These are phyloP conservation scores for Artemisia annua DNA, from an alignment of 129 eudicot genomes.

Conservation along the genomic window DNA sequence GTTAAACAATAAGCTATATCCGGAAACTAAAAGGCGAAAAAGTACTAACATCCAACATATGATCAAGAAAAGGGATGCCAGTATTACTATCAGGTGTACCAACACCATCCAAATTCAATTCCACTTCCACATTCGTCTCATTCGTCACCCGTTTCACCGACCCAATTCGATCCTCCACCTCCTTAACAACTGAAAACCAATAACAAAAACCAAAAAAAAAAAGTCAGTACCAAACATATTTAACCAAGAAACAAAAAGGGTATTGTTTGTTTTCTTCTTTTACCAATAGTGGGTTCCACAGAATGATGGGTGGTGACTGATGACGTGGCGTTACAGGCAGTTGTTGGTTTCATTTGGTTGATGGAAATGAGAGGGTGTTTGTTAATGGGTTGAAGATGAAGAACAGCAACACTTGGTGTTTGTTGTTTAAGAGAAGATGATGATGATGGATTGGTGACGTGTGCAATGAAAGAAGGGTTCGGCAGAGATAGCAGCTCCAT, in stretches of 20 bases:
- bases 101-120: constrained; percentile 82
- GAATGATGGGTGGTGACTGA: constrained; percentile 12
- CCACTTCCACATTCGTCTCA: constrained; percentile 86
- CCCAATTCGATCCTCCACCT: constrained; percentile 56
- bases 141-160: constrained; percentile 91
- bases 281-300: constrained; percentile 19
- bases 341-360: constrained; percentile 30
- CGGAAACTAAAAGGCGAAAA: neutral
- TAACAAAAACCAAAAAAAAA: neutral
- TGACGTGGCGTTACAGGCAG: constrained; percentile 15
- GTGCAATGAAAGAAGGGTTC: too few relatives aligned
- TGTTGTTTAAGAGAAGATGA: too few relatives aligned
- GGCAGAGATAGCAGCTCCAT: too few relatives aligned
- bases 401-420: too few relatives aligned
- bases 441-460: too few relatives aligned
- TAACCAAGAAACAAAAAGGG: neutral
- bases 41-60: constrained; percentile 88
- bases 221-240: too few relatives aligned
- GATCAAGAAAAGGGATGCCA: constrained; percentile 95
- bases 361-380: constrained; percentile 19
- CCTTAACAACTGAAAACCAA: constrained; percentile 13
- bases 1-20: accelerated
- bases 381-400: too few relatives aligned
- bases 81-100: constrained; percentile 80
- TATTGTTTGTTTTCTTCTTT: neutral